Evolutionary conservation across 148 eudicot genomes (phyloP).

Genomic region (Camellia granthamiana): DNA sequence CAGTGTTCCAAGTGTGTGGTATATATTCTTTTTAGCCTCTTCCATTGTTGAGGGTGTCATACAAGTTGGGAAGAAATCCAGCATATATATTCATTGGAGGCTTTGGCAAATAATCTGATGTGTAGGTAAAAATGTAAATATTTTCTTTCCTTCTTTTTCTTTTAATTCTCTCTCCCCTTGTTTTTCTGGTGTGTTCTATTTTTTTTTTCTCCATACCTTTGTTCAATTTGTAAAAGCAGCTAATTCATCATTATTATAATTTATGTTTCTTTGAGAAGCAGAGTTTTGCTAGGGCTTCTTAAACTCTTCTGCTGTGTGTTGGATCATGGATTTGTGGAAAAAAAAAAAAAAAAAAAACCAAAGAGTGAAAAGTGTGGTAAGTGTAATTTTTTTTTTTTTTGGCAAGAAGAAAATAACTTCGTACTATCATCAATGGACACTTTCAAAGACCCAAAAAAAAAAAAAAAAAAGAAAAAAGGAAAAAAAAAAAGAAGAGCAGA

Average conservation of each 20-base stretch:
- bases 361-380: too few species aligned
- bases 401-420: too few species aligned
- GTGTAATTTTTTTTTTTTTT: too few species aligned
- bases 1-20: not conserved
- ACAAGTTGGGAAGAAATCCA: not conserved
- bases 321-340: too few species aligned
- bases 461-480: too few species aligned
- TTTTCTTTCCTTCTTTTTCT: slow-evolving; percentile 16
- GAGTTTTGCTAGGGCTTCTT: not conserved
- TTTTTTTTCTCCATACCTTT: not conserved
- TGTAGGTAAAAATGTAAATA: slow-evolving; percentile 65
- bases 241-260: not conserved
- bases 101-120: slow-evolving; percentile 67
- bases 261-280: not conserved
- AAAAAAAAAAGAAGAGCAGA: too few species aligned
- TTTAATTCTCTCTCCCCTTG: not conserved
- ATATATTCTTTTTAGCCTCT: slow-evolving; percentile 5
- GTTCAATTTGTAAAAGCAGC: slow-evolving; percentile 29
- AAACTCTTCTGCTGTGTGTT: not conserved
- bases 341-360: too few species aligned
- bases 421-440: too few species aligned
- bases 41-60: not conserved
- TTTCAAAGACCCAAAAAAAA: too few species aligned
- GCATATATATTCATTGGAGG: slow-evolving; percentile 41
- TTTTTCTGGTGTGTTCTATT: not conserved